Evolutionary conservation across 257 asterid species (phyloP), one percentile per base, ranked within the genome.

Genomic region (Solanum tacnaense): DNA sequence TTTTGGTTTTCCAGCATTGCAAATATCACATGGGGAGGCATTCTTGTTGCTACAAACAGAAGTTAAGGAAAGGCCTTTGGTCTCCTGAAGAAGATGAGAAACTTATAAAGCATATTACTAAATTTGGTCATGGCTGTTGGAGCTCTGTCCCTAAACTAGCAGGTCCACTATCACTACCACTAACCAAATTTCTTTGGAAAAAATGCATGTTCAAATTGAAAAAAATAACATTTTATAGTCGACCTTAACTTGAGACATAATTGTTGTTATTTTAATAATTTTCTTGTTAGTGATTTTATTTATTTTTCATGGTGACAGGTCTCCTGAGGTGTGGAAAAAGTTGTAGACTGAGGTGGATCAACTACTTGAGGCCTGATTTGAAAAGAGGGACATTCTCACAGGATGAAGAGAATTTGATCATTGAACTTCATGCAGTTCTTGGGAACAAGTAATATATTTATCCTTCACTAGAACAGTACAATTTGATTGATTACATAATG

Each of bases 81-180:
- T 96, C 99, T 11, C 99, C 99, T 5, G 98, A 96, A 36, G 99
- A 96, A 94, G 99, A 96, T 91, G 99, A 95, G 83, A 95, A 96
- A n/a, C 98, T 96, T 58, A 92, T 94, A 11, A 93, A 94, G 39
- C 98, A 96, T 91, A 95, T 95, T 44, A 92, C 97, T 35, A 94
- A 92, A 71, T 92, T 86, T 87, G 99, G 99, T 81, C 98, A 95
- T 74, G 99, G 99, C 65, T 96, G 99, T 87, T 96, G 99, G 99
- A 96, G 99, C 75, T 96, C 99, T n/a, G 99, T 96, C 83, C 99
- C 99, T 23, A 96, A 96, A 90, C 93, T 95, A 21, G 98, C 99
- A 74, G 99, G 99, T 94, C 32, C 44, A 13, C 7, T 76, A 76
- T 18, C 35, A 76, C 31, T 12, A 41, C 39, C 10, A 25, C 62